Percentiles rank a stretch among this genome's conserved stretches.
phyloP scores from a whole-genome alignment of 352 stramenopile genomes.

The Phytophthora tubulina region DNA sequence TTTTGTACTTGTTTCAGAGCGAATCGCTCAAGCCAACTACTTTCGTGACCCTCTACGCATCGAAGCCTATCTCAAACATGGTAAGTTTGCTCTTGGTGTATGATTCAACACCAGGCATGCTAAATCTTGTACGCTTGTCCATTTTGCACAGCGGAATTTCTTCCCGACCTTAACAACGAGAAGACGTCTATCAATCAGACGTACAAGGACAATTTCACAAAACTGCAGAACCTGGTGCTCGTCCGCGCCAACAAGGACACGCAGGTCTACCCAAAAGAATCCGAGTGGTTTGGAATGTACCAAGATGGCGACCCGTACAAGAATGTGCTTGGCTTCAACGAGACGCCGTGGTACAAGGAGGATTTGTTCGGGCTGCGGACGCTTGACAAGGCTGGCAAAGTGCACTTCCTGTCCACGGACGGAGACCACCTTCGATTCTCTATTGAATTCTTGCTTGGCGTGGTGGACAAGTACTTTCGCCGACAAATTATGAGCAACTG shows the following conservation, averaged over 20 bases:
- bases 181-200: constrained; percentile 71
- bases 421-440: constrained; percentile 94
- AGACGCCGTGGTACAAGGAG: constrained; percentile 93
- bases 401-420: constrained; percentile 90
- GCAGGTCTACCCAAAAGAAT: constrained; percentile 90
- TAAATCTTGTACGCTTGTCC: neutral
- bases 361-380: constrained; percentile 94
- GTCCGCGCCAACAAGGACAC: constrained; percentile 91
- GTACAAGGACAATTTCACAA: constrained; percentile 91
- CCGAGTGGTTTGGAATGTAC: constrained; percentile 90
- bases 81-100: constrained; percentile 38
- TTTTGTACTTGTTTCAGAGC: constrained; percentile 47
- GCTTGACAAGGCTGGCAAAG: constrained; percentile 86
- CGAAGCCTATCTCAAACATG: constrained; percentile 69
- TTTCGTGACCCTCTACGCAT: constrained; percentile 91
- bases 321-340: constrained; percentile 86
- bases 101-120: neutral
- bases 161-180: constrained; percentile 94
- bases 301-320: constrained; percentile 76
- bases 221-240: constrained; percentile 90
- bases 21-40: constrained; percentile 94
- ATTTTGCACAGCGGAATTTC: constrained; percentile 63
- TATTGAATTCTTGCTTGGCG: constrained; percentile 80
- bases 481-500: constrained; percentile 24
- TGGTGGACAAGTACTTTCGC: constrained; percentile 86